phyloP scores from a whole-genome alignment of 345 rosid genomes.

The Pseudoturritis turrita region DNA sequence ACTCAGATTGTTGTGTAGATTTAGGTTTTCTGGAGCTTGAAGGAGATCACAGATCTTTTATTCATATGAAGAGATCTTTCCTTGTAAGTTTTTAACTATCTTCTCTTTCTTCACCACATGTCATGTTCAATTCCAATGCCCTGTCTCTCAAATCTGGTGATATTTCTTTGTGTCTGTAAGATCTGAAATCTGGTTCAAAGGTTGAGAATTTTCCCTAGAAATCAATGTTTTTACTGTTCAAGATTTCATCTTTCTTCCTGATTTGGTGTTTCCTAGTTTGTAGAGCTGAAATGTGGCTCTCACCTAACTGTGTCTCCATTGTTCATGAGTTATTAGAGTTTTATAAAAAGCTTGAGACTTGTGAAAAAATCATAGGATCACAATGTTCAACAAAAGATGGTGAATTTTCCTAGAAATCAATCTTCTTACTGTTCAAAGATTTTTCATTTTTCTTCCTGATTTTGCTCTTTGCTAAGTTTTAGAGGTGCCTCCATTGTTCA shows the following conservation, averaged over 20 bases:
- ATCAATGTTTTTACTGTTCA: not conserved
- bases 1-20: not conserved
- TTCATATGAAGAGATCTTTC: slow-evolving; percentile 84
- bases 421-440: not conserved
- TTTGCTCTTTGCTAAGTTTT: not conserved
- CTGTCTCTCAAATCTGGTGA: slow-evolving; percentile 7
- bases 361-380: not conserved
- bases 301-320: not conserved
- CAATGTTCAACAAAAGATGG: slow-evolving; percentile 3
- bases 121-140: not conserved
- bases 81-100: slow-evolving; percentile 45
- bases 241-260: slow-evolving; percentile 1
- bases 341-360: slow-evolving; percentile 2
- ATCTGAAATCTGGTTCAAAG: slow-evolving; percentile 10
- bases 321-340: slow-evolving; percentile 15
- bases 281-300: slow-evolving; percentile 1
- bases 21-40: slow-evolving; percentile 15
- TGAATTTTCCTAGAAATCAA: not conserved
- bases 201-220: not conserved
- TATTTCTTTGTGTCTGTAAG: slow-evolving; percentile 11
- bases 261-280: slow-evolving; percentile 5
- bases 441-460: not conserved
- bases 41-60: slow-evolving; percentile 49
- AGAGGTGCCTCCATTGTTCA: not conserved
- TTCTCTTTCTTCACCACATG: too few species aligned